Percentiles rank a stretch among this genome's conserved stretches.
Evolutionary conservation across 2,329 filamentous ascomycete genomes (phyloP).

Genomic region (Alternaria conjuncta): DNA sequence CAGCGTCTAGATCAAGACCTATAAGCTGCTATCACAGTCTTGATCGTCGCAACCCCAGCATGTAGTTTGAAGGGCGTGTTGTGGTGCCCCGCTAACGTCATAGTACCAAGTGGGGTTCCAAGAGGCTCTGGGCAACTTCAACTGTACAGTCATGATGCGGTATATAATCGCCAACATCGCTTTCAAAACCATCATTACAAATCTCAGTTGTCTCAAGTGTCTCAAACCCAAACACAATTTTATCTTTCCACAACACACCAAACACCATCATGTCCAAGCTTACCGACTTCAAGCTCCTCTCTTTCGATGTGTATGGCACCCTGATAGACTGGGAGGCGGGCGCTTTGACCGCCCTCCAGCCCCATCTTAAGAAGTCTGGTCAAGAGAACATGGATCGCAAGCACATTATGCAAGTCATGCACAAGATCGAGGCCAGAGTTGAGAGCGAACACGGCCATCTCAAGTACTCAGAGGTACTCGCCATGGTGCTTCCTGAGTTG

Average conservation of each 20-base stretch:
- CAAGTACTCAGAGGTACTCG: slow-evolving; percentile 67
- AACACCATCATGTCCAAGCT: slow-evolving; percentile 39
- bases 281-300: slow-evolving; percentile 60
- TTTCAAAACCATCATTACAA: not conserved
- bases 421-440: slow-evolving; percentile 56
- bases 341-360: slow-evolving; percentile 61
- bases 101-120: slow-evolving; percentile 18
- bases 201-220: not conserved
- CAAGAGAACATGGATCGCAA: slow-evolving; percentile 32
- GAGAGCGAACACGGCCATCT: slow-evolving; percentile 63
- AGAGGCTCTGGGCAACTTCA: not conserved
- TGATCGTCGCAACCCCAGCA: not conserved
- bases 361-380: slow-evolving; percentile 52
- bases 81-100: slow-evolving; percentile 19
- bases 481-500: slow-evolving; percentile 56
- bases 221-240: not conserved
- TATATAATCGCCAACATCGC: not conserved
- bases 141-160: not conserved
- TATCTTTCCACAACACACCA: not conserved
- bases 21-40: not conserved
- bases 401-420: slow-evolving; percentile 50
- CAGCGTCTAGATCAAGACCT: slow-evolving; percentile 1
- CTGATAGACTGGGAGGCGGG: slow-evolving; percentile 80
- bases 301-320: slow-evolving; percentile 82
- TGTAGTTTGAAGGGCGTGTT: slow-evolving; percentile 23